These are phyloP conservation scores for Pseudocercospora macadamiae DNA, from an alignment of 2,329 filamentous ascomycete species.

Conservation along the genomic window DNA sequence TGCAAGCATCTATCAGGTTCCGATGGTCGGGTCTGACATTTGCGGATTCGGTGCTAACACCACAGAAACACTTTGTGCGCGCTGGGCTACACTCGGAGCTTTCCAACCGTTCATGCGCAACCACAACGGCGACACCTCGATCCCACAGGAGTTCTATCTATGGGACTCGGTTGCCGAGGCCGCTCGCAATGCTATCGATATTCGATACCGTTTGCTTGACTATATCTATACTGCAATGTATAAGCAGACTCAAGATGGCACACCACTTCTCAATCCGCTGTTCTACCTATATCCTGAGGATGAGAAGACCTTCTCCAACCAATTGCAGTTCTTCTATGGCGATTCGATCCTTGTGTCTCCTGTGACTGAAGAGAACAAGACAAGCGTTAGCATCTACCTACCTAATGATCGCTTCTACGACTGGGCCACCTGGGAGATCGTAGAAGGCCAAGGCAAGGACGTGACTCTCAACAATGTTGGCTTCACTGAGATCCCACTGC, in stretches of 20 bases:
- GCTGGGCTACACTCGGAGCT: constrained; percentile 74
- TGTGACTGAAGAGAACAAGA: constrained; percentile 55
- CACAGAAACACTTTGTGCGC: constrained; percentile 67
- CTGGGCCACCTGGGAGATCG: constrained; percentile 54
- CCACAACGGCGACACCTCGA: constrained; percentile 61
- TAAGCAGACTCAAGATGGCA: constrained; percentile 62
- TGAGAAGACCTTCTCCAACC: constrained; percentile 53
- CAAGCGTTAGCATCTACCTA: constrained; percentile 58
- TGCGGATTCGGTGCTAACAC: constrained; percentile 74
- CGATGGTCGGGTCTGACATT: constrained; percentile 62
- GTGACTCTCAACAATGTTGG: constrained; percentile 47
- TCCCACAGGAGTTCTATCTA: constrained; percentile 71
- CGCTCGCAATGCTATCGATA: constrained; percentile 68
- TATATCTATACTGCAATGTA: constrained; percentile 76
- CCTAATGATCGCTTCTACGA: constrained; percentile 63
- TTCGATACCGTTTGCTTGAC: constrained; percentile 72
- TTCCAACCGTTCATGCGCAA: constrained; percentile 77
- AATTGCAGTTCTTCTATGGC: constrained; percentile 64
- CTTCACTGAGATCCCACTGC: constrained; percentile 64
- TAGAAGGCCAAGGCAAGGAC: constrained; percentile 51
- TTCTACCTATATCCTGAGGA: constrained; percentile 71
- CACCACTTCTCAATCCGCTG: constrained; percentile 67
- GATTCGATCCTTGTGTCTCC: constrained; percentile 59
- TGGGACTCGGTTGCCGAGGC: constrained; percentile 66
- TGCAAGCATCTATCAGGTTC: constrained; percentile 50